A percentile compares a stretch with the other conserved stretches of the same genome.
Conservation (phyloP, 164 flowering plant species). For the Annona cherimola region DNA sequence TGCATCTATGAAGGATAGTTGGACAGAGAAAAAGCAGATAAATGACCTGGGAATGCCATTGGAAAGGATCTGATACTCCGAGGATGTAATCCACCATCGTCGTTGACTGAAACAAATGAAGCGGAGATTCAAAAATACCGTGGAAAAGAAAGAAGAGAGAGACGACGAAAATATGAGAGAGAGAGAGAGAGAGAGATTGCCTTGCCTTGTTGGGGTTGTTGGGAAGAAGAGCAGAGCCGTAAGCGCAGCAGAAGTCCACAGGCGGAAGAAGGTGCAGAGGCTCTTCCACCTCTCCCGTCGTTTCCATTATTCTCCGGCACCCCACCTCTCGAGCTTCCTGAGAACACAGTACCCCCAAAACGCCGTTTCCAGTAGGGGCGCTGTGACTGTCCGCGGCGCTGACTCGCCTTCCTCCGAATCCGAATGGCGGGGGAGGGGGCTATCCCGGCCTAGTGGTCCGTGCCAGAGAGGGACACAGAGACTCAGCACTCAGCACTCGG, state of each 20-base stretch:
- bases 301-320: background rate
- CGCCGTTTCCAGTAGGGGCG: too few species aligned
- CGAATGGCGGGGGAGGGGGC: too few species aligned
- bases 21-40: background rate
- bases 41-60: slow-evolving; percentile 83
- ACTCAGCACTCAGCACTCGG: too few species aligned
- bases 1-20: too few species aligned
- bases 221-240: slow-evolving; percentile 88
- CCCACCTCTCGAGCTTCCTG: too few species aligned
- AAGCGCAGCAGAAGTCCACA: slow-evolving; percentile 77
- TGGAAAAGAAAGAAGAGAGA: background rate
- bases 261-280: slow-evolving; percentile 64
- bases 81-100: slow-evolving; percentile 83
- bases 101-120: slow-evolving; percentile 14
- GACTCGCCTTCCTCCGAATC: too few species aligned
- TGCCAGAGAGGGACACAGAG: too few species aligned
- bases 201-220: slow-evolving; percentile 62
- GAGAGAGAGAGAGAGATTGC: background rate
- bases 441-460: too few species aligned
- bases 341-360: too few species aligned
- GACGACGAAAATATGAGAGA: too few species aligned
- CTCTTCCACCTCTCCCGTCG: slow-evolving; percentile 24
- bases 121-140: background rate
- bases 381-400: too few species aligned
- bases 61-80: slow-evolving; percentile 83